Evolutionary conservation across 371 early-diverging fungal genomes (phyloP).

Genomic region (Apophysomyces variabilis): DNA sequence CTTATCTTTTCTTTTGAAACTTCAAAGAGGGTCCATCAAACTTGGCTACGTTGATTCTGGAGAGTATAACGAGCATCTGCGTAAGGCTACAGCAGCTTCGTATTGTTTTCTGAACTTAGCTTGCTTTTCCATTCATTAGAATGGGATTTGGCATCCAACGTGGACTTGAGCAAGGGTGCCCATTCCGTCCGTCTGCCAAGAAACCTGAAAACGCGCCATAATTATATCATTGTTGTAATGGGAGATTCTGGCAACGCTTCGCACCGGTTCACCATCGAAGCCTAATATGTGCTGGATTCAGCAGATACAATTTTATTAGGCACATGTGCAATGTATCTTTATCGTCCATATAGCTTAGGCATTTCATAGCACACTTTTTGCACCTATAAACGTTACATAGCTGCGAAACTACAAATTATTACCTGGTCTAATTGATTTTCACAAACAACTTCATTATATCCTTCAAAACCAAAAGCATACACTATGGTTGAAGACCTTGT

Average conservation of each 20-base stretch:
- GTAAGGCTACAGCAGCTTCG: constrained; percentile 18
- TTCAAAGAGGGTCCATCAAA: constrained; percentile 32
- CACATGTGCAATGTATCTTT: no score
- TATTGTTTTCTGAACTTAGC: neutral
- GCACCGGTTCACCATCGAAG: constrained; percentile 38
- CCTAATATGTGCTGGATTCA: no score
- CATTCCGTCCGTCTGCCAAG: constrained; percentile 34
- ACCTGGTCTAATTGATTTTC: no score
- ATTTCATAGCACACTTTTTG: no score
- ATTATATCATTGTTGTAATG: constrained; percentile 49
- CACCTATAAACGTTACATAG: no score
- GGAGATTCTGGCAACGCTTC: constrained; percentile 55
- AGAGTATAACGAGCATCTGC: constrained; percentile 36
- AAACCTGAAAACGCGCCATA: constrained; percentile 27
- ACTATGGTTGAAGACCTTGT: no score
- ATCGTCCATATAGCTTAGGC: no score
- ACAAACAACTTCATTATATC: no score
- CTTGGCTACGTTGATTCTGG: constrained; percentile 44
- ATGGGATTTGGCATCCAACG: constrained; percentile 35
- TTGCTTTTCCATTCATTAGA: neutral
- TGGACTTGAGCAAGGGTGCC: constrained; percentile 35
- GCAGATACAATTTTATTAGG: no score
- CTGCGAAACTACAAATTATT: no score
- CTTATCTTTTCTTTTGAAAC: neutral
- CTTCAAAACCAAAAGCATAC: no score